Conservation (phyloP, 2,329 filamentous ascomycete species). For the Fusarium sarcochroum region DNA sequence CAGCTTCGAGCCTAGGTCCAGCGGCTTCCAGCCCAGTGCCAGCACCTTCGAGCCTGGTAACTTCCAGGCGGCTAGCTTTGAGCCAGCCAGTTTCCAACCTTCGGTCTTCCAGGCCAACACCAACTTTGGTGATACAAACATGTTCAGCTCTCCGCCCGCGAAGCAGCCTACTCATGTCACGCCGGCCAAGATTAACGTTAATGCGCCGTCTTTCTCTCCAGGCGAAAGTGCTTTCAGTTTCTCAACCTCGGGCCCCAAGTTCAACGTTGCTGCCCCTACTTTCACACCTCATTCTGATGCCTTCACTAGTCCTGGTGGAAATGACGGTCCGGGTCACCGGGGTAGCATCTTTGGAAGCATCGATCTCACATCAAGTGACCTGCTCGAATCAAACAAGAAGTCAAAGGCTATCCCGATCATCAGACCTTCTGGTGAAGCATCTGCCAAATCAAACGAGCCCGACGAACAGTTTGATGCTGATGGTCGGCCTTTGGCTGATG, state of each 20-base stretch:
- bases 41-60: slow-evolving; percentile 27
- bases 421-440: slow-evolving; percentile 70
- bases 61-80: slow-evolving; percentile 28
- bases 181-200: slow-evolving; percentile 73
- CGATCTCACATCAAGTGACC: slow-evolving; percentile 71
- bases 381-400: slow-evolving; percentile 75
- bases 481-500: slow-evolving; percentile 73
- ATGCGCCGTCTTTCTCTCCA: slow-evolving; percentile 80
- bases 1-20: slow-evolving; percentile 61
- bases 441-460: slow-evolving; percentile 49
- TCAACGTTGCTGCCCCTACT: slow-evolving; percentile 81
- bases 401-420: slow-evolving; percentile 90
- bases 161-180: slow-evolving; percentile 36
- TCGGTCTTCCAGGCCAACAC: slow-evolving; percentile 59
- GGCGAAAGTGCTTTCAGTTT: slow-evolving; percentile 76
- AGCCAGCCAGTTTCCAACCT: slow-evolving; percentile 57
- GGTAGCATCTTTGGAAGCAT: slow-evolving; percentile 79
- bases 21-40: slow-evolving; percentile 13
- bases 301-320: slow-evolving; percentile 61
- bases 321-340: slow-evolving; percentile 58
- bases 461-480: slow-evolving; percentile 52
- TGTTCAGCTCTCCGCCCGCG: slow-evolving; percentile 39
- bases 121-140: slow-evolving; percentile 25
- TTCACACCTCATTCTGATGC: slow-evolving; percentile 76
- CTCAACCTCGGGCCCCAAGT: slow-evolving; percentile 74